Evolutionary conservation across 495 filamentous ascomycete genomes (phyloP).

Genomic region (Melanomma pulvis-pyrius): DNA sequence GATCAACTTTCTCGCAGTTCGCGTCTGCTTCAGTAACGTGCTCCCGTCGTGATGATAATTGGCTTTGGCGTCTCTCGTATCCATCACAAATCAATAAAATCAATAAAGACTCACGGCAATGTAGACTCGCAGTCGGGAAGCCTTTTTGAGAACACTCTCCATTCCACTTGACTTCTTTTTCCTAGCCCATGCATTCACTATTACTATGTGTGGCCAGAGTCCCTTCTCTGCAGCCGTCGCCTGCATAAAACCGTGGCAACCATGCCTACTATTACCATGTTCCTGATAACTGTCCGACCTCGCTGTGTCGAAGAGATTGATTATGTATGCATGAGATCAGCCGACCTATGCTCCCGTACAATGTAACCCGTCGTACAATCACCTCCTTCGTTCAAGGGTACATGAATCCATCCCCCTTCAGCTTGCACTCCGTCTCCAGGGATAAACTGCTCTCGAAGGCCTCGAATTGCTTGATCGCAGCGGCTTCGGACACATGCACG

Average conservation of each 20-base stretch:
- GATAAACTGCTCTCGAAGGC: slow-evolving; percentile 28
- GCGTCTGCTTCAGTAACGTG: neutral
- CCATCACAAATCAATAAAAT: neutral
- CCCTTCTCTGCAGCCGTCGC: neutral
- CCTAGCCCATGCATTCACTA: neutral
- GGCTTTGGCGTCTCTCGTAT: neutral
- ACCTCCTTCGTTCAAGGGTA: slow-evolving; percentile 20
- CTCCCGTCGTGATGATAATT: neutral
- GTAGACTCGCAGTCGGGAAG: neutral
- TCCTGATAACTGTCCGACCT: neutral
- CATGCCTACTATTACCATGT: neutral
- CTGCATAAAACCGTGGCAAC: neutral
- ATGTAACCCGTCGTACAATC: neutral
- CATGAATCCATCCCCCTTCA: slow-evolving; percentile 35
- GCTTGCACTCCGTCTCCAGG: slow-evolving; percentile 26
- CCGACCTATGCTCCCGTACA: neutral
- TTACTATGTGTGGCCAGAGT: neutral
- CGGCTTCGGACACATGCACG: neutral
- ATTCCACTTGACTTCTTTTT: neutral
- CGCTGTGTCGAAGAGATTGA: neutral
- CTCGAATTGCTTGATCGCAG: slow-evolving; percentile 6
- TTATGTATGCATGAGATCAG: neutral
- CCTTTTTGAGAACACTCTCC: neutral
- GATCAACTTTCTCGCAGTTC: neutral
- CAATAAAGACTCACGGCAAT: neutral